These are phyloP conservation scores for Penicillium sp. DNA, from an alignment of 2,329 filamentous ascomycete genomes.

Conservation along the genomic window DNA sequence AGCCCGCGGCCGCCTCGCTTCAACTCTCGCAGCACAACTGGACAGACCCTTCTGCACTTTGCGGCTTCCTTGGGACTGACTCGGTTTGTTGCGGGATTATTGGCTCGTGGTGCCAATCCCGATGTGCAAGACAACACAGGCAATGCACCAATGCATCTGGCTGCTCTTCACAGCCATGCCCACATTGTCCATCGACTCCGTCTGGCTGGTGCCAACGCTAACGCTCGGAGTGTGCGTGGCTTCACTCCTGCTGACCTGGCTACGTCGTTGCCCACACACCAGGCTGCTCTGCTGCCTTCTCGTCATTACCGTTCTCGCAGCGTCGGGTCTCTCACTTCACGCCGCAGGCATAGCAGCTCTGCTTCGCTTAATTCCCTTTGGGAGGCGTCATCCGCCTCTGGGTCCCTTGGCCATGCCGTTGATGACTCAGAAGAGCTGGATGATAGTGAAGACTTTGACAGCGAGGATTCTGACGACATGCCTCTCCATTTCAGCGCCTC, in stretches of 20 bases:
- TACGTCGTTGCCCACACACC: slow-evolving; percentile 63
- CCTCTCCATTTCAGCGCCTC: slow-evolving; percentile 31
- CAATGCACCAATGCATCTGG: slow-evolving; percentile 80
- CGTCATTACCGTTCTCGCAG: slow-evolving; percentile 68
- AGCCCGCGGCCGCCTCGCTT: slow-evolving; percentile 67
- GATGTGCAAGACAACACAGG: slow-evolving; percentile 75
- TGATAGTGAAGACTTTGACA: slow-evolving; percentile 26
- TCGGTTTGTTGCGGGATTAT: slow-evolving; percentile 72
- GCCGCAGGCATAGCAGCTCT: slow-evolving; percentile 62
- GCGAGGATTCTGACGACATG: slow-evolving; percentile 20
- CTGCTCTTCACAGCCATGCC: slow-evolving; percentile 71
- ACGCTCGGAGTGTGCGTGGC: slow-evolving; percentile 67
- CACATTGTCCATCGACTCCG: slow-evolving; percentile 77
- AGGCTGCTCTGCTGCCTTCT: slow-evolving; percentile 63
- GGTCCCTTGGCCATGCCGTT: slow-evolving; percentile 46
- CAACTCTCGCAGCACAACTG: slow-evolving; percentile 65
- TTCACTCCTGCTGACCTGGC: slow-evolving; percentile 72
- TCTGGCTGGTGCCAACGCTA: slow-evolving; percentile 70
- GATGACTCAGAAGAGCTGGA: slow-evolving; percentile 40
- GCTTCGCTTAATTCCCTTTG: slow-evolving; percentile 68
- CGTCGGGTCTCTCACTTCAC: slow-evolving; percentile 54
- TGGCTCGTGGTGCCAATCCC: slow-evolving; percentile 75
- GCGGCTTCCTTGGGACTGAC: slow-evolving; percentile 74
- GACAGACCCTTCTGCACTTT: slow-evolving; percentile 79
- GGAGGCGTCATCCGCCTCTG: slow-evolving; percentile 55